Evolutionary conservation across 495 filamentous ascomycete genomes (phyloP).

Genomic region (Hyaloscypha variabilis): DNA sequence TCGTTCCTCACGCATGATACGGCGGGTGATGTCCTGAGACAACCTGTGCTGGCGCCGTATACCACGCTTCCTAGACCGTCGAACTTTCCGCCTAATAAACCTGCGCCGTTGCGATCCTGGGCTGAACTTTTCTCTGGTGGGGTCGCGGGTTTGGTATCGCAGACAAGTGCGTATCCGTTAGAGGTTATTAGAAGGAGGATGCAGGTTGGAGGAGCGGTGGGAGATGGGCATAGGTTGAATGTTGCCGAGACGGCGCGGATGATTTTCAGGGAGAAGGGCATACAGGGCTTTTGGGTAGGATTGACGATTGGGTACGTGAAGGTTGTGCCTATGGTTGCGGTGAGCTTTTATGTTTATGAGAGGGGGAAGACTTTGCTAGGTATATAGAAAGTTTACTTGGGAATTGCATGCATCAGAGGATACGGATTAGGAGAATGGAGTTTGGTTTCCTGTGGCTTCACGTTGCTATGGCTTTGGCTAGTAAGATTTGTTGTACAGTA

Average conservation of each 20-base stretch:
- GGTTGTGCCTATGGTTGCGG: slow-evolving; percentile 87
- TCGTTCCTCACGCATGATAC: slow-evolving; percentile 98
- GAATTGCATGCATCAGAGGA: neutral
- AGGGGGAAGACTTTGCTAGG: slow-evolving; percentile 73
- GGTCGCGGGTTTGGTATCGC: slow-evolving; percentile 81
- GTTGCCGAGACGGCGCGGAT: slow-evolving; percentile 76
- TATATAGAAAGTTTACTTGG: slow-evolving; percentile 51
- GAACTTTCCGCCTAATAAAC: slow-evolving; percentile 56
- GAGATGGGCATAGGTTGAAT: slow-evolving; percentile 76
- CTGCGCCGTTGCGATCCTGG: slow-evolving; percentile 68
- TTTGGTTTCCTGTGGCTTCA: no score
- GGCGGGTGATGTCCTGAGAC: slow-evolving; percentile 76
- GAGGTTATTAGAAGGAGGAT: slow-evolving; percentile 91
- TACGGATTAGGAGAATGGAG: neutral
- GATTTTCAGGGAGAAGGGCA: slow-evolving; percentile 76
- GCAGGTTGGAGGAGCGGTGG: slow-evolving; percentile 94
- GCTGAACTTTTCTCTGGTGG: slow-evolving; percentile 86
- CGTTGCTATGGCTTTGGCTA: no score
- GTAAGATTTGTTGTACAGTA: no score
- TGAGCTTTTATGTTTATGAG: slow-evolving; percentile 78
- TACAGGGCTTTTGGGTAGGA: slow-evolving; percentile 88
- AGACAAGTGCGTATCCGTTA: slow-evolving; percentile 89
- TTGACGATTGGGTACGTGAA: slow-evolving; percentile 95
- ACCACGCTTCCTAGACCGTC: slow-evolving; percentile 57
- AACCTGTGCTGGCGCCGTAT: slow-evolving; percentile 62